Evolutionary conservation across 345 rosid species (phyloP).

Genomic region (Reutealis trisperma): DNA sequence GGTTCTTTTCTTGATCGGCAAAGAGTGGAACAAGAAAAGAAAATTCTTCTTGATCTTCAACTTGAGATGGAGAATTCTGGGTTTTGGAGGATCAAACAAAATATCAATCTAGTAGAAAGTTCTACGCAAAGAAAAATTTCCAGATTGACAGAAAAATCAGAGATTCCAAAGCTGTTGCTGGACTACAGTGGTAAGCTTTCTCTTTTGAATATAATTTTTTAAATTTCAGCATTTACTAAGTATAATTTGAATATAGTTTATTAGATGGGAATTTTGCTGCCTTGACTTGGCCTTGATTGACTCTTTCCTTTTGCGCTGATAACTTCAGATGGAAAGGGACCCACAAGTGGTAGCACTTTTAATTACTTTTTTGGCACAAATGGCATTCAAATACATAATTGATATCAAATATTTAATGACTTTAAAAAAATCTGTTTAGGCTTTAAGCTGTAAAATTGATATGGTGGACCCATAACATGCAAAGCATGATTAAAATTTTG

Average conservation of each 20-base stretch:
- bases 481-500: neutral
- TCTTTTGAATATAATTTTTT: neutral
- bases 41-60: neutral
- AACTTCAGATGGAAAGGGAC: neutral
- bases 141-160: neutral
- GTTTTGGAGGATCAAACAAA: neutral
- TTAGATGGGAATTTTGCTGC: neutral
- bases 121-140: neutral
- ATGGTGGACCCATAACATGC: constrained; percentile 6
- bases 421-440: neutral
- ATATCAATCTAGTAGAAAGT: neutral
- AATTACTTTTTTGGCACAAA: neutral
- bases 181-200: neutral
- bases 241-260: neutral
- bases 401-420: neutral
- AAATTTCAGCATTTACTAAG: neutral
- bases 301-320: neutral
- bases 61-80: neutral
- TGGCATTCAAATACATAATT: neutral
- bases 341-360: neutral
- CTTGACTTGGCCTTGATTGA: neutral
- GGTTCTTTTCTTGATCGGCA: neutral
- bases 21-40: neutral
- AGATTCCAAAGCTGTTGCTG: neutral
- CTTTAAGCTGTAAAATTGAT: constrained; percentile 4